Percentiles rank a stretch among this genome's conserved stretches.
Evolutionary conservation across 169 alveolate genomes (phyloP).

Genomic region (Cryptosporidium muris): DNA sequence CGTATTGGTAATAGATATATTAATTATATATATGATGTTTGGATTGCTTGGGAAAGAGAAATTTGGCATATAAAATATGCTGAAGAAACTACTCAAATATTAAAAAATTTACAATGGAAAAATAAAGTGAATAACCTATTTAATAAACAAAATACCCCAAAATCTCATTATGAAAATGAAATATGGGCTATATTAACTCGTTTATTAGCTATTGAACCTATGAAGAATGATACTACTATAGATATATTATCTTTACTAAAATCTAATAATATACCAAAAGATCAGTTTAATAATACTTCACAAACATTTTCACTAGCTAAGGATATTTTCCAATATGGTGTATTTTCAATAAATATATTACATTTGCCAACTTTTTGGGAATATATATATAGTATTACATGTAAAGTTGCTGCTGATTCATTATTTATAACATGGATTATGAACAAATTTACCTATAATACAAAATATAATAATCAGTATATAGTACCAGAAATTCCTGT

Average conservation of each 20-base stretch:
- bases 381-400: neutral
- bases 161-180: neutral
- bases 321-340: conserved; percentile 47
- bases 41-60: conserved; percentile 57
- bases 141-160: neutral
- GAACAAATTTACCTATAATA: conserved; percentile 36
- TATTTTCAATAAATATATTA: conserved; percentile 32
- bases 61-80: conserved; percentile 24
- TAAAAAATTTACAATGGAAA: too few relatives aligned
- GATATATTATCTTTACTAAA: conserved; percentile 38
- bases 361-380: conserved; percentile 5
- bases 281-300: conserved; percentile 4
- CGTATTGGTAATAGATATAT: conserved; percentile 13
- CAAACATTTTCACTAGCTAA: conserved; percentile 23
- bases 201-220: conserved; percentile 17
- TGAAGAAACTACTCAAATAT: neutral
- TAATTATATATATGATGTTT: conserved; percentile 23
- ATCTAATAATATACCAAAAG: neutral
- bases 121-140: neutral
- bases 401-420: conserved; percentile 28
- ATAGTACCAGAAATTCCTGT: neutral
- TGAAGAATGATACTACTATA: neutral
- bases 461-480: neutral
- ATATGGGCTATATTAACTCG: conserved; percentile 16
- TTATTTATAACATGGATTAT: conserved; percentile 34